Evolutionary conservation across 139 green algal genomes (phyloP).

Genomic region (Penium margaritaceum): DNA sequence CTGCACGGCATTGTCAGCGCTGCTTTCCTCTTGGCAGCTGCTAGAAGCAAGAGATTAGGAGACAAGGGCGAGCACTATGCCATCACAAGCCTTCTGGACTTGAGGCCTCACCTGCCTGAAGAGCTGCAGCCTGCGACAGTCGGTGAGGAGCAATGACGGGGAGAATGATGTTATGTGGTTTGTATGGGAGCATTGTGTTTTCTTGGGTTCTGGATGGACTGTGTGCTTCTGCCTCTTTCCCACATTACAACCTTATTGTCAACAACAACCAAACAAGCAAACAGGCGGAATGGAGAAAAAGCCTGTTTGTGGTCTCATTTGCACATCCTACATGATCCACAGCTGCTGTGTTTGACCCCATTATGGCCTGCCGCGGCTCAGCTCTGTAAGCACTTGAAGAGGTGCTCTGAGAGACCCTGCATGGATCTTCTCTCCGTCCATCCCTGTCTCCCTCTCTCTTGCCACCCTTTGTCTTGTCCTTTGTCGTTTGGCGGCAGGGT

Average conservation of each 20-base stretch:
- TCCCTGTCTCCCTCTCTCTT: too few relatives aligned
- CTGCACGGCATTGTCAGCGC: too few relatives aligned
- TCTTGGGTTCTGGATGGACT: not conserved
- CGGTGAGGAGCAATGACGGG: constrained; percentile 2
- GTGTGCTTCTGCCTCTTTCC: not conserved
- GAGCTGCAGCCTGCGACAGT: not conserved
- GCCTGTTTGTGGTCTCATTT: not conserved
- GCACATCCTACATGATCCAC: not conserved
- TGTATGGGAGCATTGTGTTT: not conserved
- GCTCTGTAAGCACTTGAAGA: too few relatives aligned
- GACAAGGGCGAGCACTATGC: not conserved
- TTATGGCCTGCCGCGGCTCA: too few relatives aligned
- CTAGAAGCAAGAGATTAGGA: too few relatives aligned
- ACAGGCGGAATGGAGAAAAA: too few relatives aligned
- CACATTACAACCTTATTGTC: too few relatives aligned
- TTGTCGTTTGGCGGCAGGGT: constrained; percentile 9
- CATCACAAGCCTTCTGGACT: constrained; percentile 33
- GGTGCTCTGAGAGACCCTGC: too few relatives aligned
- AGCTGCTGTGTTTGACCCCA: too few relatives aligned
- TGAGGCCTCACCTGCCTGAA: not conserved
- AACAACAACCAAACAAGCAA: too few relatives aligned
- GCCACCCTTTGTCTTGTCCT: not conserved
- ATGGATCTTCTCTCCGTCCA: too few relatives aligned
- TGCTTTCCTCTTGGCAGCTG: too few relatives aligned
- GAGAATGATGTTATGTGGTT: not conserved